A percentile compares a stretch with the other conserved stretches of the same genome.
Evolutionary conservation across 495 filamentous ascomycete genomes (phyloP).

Genomic region (Staphylotrichum tortipilum): DNA sequence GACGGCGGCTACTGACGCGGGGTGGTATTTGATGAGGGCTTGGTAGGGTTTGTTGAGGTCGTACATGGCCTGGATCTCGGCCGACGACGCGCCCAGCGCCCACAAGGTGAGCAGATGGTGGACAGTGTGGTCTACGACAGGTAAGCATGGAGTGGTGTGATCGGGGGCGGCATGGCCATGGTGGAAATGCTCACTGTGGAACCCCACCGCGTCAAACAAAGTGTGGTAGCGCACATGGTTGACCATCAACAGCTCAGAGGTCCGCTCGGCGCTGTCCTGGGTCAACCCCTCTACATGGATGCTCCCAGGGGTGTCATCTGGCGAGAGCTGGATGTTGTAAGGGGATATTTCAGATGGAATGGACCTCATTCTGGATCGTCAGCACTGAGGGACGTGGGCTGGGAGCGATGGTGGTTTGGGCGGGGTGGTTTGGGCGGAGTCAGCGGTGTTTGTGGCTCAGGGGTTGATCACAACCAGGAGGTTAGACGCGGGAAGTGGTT

Average conservation of each 20-base stretch:
- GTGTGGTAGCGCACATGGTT: conserved; percentile 13
- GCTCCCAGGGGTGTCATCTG: neutral
- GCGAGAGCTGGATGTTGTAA: neutral
- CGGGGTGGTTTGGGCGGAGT: neutral
- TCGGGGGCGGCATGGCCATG: no score
- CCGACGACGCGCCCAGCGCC: conserved; percentile 50
- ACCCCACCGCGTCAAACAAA: neutral
- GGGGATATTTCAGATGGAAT: neutral
- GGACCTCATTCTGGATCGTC: neutral
- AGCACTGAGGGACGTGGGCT: neutral
- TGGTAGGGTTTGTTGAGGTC: conserved; percentile 48
- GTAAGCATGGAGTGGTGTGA: neutral
- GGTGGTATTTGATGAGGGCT: conserved; percentile 24
- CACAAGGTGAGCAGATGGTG: conserved; percentile 57
- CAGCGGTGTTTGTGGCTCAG: no score
- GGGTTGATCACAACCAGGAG: no score
- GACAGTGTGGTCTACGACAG: conserved; percentile 36
- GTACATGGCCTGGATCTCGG: conserved; percentile 44
- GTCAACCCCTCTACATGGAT: neutral
- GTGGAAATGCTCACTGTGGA: conserved; percentile 6
- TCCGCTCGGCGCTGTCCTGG: neutral
- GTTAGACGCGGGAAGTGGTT: no score
- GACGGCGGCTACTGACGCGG: conserved; percentile 1
- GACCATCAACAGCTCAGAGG: conserved; percentile 7
- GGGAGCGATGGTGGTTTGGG: neutral